Evolutionary conservation across 1,139 yeast species (phyloP).

Genomic region (Blastobotrys raffinosifermentans): DNA sequence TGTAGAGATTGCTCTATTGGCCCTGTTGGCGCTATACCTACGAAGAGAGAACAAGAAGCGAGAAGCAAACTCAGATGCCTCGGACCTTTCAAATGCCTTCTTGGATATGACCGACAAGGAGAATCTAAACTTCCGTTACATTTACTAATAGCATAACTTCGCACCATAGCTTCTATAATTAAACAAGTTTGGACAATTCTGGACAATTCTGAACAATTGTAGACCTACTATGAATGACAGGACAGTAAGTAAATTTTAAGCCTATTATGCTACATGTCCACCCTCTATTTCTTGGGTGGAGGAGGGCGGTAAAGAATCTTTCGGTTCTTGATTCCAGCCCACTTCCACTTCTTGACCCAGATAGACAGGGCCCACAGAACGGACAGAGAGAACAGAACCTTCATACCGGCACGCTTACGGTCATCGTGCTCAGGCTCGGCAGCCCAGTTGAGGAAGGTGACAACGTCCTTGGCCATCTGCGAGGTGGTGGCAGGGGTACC

Average conservation of each 20-base stretch:
- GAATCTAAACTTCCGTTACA: constrained; percentile 55
- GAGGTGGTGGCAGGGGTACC: constrained; percentile 98
- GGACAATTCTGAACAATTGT: no score
- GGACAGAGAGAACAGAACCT: constrained; percentile 77
- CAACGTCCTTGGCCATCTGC: constrained; percentile 98
- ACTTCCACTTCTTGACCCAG: constrained; percentile 97
- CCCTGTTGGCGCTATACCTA: constrained; percentile 30
- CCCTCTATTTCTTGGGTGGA: constrained; percentile 40
- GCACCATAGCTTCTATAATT: no score
- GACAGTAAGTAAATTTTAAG: no score
- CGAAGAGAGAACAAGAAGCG: constrained; percentile 28
- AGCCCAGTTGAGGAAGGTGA: constrained; percentile 96
- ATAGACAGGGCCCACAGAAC: constrained; percentile 76
- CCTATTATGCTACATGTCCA: not conserved
- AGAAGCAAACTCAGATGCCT: constrained; percentile 11
- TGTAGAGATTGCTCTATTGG: constrained; percentile 25
- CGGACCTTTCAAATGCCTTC: constrained; percentile 37
- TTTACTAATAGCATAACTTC: no score
- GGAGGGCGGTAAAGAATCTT: constrained; percentile 92
- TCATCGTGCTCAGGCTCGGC: constrained; percentile 98
- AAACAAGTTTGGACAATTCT: no score
- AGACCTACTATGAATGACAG: no score
- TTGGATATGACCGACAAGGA: constrained; percentile 60
- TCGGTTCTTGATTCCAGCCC: constrained; percentile 95
- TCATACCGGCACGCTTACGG: constrained; percentile 94